phyloP scores from a whole-genome alignment of 306 rosid genomes.

The Quercus alba region DNA sequence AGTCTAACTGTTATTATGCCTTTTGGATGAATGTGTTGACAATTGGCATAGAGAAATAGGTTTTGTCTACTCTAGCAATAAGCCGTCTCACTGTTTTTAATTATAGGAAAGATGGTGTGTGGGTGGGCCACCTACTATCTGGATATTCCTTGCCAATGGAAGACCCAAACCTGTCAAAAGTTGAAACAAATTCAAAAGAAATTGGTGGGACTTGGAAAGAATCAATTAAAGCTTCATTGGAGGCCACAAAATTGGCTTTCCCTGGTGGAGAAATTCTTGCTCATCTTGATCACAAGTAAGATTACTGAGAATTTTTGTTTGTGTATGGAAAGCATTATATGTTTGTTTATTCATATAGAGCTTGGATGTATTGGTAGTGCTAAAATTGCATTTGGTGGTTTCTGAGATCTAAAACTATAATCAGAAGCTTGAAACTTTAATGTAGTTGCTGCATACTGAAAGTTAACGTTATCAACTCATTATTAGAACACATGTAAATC shows the following conservation, averaged over 20 bases:
- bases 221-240: conserved; percentile 67
- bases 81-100: conserved; percentile 5
- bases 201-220: conserved; percentile 90
- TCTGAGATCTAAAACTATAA: not conserved
- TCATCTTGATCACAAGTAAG: conserved; percentile 97
- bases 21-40: not conserved
- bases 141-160: conserved; percentile 98
- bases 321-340: conserved; percentile 4
- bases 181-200: conserved; percentile 33
- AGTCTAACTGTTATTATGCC: not conserved
- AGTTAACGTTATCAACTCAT: not conserved
- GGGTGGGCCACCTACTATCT: conserved; percentile 97
- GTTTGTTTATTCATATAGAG: not conserved
- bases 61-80: not conserved
- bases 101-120: conserved; percentile 78
- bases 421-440: not conserved
- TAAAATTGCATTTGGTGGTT: not conserved
- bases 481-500: not conserved
- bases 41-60: not conserved
- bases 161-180: conserved; percentile 69
- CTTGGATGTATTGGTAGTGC: not conserved
- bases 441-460: not conserved
- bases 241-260: conserved; percentile 72
- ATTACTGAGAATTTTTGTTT: conserved; percentile 2
- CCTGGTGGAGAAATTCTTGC: conserved; percentile 93